Percentiles rank a stretch among this genome's conserved stretches.
These are phyloP conservation scores for Aspergillus sojae DNA, from an alignment of 2,329 filamentous ascomycete genomes.

Conservation along the genomic window DNA sequence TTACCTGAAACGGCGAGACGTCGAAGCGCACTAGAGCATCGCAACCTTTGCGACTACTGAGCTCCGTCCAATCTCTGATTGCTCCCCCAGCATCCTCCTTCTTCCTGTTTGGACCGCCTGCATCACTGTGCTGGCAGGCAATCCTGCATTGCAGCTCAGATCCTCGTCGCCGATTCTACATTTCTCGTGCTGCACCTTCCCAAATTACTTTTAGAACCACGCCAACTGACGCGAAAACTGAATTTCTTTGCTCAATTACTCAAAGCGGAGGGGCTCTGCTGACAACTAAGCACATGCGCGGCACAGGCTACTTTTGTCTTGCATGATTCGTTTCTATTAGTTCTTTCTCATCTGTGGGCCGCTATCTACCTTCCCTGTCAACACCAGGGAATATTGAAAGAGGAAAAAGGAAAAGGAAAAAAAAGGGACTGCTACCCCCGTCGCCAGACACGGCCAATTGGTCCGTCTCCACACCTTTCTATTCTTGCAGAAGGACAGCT, in stretches of 20 bases:
- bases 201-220: conserved; percentile 13
- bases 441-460: conserved; percentile 31
- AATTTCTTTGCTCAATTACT: conserved; percentile 17
- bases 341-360: conserved; percentile 11
- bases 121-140: conserved; percentile 40
- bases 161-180: conserved; percentile 29
- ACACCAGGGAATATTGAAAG: not conserved
- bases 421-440: conserved; percentile 18
- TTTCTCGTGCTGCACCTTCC: conserved; percentile 18
- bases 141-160: conserved; percentile 34
- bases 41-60: conserved; percentile 27
- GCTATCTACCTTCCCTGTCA: conserved; percentile 4
- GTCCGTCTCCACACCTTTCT: conserved; percentile 30
- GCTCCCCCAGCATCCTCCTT: conserved; percentile 22
- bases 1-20: conserved; percentile 29
- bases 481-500: conserved; percentile 34
- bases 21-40: conserved; percentile 29
- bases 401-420: not conserved
- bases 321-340: conserved; percentile 21
- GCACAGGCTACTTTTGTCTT: conserved; percentile 27
- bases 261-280: conserved; percentile 27
- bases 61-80: conserved; percentile 35
- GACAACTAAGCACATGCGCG: conserved; percentile 32
- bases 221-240: conserved; percentile 17
- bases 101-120: conserved; percentile 40